A percentile compares a stretch with the other conserved stretches of the same genome.
Evolutionary conservation across 1,284 basidiomycete genomes (phyloP).

Genomic region (Takashimella koratensis): DNA sequence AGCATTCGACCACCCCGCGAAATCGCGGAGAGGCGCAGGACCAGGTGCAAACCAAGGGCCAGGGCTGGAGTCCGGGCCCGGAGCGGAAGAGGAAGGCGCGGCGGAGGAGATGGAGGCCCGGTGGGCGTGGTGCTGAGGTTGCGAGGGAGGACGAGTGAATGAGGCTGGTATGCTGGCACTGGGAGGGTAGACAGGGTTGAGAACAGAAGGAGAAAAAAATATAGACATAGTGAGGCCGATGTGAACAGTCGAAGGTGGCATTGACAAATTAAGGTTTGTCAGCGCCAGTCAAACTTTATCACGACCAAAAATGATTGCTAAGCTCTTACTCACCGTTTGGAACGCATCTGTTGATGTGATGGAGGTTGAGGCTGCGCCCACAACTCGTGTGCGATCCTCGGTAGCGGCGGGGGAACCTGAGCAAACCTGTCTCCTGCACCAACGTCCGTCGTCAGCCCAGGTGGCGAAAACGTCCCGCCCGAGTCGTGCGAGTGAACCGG

Average conservation of each 20-base stretch:
- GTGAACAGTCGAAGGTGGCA: too few relatives aligned
- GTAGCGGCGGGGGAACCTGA: neutral
- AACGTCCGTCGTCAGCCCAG: too few relatives aligned
- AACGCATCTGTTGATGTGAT: neutral
- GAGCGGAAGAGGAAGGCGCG: neutral
- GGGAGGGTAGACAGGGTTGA: neutral
- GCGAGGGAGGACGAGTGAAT: neutral
- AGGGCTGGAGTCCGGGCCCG: neutral
- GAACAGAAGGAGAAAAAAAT: neutral
- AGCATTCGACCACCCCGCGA: constrained; percentile 9
- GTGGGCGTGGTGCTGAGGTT: neutral
- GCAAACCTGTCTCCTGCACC: neutral
- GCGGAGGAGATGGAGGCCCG: neutral
- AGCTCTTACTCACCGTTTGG: neutral
- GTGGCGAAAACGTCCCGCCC: neutral
- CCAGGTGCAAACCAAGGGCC: constrained; percentile 12
- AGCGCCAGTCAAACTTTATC: too few relatives aligned
- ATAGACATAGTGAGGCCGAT: too few relatives aligned
- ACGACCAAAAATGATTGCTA: too few relatives aligned
- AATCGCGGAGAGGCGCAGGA: constrained; percentile 1
- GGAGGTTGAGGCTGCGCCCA: neutral
- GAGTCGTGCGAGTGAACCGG: neutral
- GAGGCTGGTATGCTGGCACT: neutral
- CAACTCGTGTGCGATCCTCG: neutral
- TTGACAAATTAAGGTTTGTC: too few relatives aligned